Evolutionary conservation across 2,329 filamentous ascomycete species (phyloP).

Genomic region (Thermothelomyces thermophilus): DNA sequence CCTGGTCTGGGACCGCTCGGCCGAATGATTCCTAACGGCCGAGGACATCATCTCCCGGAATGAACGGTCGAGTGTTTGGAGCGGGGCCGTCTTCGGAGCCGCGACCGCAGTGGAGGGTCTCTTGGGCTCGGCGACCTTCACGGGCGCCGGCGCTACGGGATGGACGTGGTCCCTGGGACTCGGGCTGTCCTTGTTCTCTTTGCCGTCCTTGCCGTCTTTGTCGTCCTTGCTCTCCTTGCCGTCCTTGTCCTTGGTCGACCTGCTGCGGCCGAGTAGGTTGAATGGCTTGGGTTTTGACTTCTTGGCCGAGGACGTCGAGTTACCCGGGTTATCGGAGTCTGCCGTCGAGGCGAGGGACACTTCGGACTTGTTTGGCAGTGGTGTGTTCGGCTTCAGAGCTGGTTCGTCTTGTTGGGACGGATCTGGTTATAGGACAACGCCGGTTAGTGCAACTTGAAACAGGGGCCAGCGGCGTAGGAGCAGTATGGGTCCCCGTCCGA

Average conservation of each 20-base stretch:
- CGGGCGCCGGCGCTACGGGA: constrained; percentile 21
- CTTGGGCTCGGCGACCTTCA: constrained; percentile 33
- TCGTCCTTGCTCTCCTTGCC: constrained; percentile 38
- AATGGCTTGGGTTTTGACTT: constrained; percentile 52
- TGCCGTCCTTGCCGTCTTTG: no score
- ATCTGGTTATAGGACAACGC: constrained; percentile 25
- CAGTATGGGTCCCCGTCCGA: background rate
- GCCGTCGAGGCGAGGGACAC: constrained; percentile 44
- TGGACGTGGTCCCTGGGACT: constrained; percentile 24
- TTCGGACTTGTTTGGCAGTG: constrained; percentile 43
- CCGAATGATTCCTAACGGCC: constrained; percentile 61
- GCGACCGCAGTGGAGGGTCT: constrained; percentile 34
- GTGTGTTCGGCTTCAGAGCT: constrained; percentile 24
- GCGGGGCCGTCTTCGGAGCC: constrained; percentile 55
- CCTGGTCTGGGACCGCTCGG: constrained; percentile 53
- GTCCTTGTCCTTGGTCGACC: constrained; percentile 47
- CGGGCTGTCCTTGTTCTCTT: constrained; percentile 35
- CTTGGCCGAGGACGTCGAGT: constrained; percentile 29
- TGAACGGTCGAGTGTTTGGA: constrained; percentile 57
- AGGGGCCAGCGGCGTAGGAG: background rate
- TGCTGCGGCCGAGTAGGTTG: constrained; percentile 44
- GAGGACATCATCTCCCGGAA: constrained; percentile 63
- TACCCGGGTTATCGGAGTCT: constrained; percentile 38
- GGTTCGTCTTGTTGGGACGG: constrained; percentile 24
- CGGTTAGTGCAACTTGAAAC: constrained; percentile 20